A percentile compares a stretch with the other conserved stretches of the same genome.
Conservation (phyloP, 2,329 filamentous ascomycete species). For the Nothophaeocryptopus gaeumannii region DNA sequence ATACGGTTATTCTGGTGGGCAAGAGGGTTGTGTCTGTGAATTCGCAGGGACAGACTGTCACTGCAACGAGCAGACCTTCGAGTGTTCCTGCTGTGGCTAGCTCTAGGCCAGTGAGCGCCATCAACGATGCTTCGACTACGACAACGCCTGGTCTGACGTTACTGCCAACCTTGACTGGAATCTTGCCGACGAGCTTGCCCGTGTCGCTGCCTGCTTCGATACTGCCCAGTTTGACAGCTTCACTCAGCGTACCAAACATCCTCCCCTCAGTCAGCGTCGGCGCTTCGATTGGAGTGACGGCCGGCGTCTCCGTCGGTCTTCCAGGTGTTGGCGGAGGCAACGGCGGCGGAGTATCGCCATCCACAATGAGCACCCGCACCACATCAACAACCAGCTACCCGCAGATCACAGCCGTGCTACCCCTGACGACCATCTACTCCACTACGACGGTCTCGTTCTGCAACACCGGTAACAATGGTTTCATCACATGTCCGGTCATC, state of each 20-base stretch:
- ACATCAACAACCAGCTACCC: slow-evolving; percentile 10
- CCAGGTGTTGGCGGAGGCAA: not conserved
- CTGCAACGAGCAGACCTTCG: slow-evolving; percentile 7
- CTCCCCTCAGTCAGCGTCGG: too few species aligned
- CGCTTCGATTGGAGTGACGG: too few species aligned
- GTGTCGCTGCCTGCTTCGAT: slow-evolving; percentile 1
- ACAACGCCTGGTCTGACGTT: slow-evolving; percentile 6
- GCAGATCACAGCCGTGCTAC: slow-evolving; percentile 15
- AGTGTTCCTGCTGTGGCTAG: slow-evolving; percentile 9
- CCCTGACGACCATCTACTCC: slow-evolving; percentile 23
- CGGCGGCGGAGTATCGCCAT: not conserved
- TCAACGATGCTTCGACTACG: slow-evolving; percentile 9
- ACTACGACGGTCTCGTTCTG: slow-evolving; percentile 29
- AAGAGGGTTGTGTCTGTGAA: slow-evolving; percentile 13
- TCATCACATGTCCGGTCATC: not conserved
- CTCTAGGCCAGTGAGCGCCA: slow-evolving; percentile 6
- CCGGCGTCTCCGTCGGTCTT: not conserved
- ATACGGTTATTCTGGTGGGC: slow-evolving; percentile 21
- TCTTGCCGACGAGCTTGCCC: not conserved
- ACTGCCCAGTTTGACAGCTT: not conserved
- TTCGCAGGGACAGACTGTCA: too few species aligned
- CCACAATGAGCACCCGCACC: slow-evolving; percentile 7
- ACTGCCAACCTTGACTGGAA: not conserved
- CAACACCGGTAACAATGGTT: slow-evolving; percentile 5
- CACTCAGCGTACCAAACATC: not conserved